phyloP scores from a whole-genome alignment of 2,329 filamentous ascomycete species.

The Westerdykella ornata region DNA sequence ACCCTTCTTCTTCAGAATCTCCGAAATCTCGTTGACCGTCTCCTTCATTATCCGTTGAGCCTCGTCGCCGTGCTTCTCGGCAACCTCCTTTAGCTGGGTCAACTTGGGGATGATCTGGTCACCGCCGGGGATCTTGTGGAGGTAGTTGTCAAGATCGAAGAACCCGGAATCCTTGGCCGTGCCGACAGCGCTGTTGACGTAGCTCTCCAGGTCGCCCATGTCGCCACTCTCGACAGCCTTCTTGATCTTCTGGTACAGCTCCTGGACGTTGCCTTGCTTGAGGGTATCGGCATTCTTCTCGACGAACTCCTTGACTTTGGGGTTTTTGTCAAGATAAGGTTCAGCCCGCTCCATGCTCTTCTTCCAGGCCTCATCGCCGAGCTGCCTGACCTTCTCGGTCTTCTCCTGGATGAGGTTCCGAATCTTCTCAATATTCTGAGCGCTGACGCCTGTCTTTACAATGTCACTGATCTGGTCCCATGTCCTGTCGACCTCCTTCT shows the following conservation, averaged over 20 bases:
- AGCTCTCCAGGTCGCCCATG: slow-evolving; percentile 53
- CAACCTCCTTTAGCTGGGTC: slow-evolving; percentile 57
- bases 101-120: slow-evolving; percentile 60
- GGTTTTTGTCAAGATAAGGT: slow-evolving; percentile 68
- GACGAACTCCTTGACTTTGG: slow-evolving; percentile 64
- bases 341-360: slow-evolving; percentile 65
- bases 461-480: slow-evolving; percentile 62
- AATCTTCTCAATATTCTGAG: slow-evolving; percentile 49
- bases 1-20: slow-evolving; percentile 31
- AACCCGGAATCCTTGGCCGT: slow-evolving; percentile 52
- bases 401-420: slow-evolving; percentile 63
- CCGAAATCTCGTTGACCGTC: slow-evolving; percentile 38
- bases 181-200: slow-evolving; percentile 53
- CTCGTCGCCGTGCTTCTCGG: slow-evolving; percentile 61
- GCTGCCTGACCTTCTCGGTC: slow-evolving; percentile 57
- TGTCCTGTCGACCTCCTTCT: slow-evolving; percentile 67
- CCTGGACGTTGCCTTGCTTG: slow-evolving; percentile 59
- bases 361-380: slow-evolving; percentile 66
- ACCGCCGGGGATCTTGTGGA: slow-evolving; percentile 60
- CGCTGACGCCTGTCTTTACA: slow-evolving; percentile 54
- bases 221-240: slow-evolving; percentile 57
- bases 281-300: slow-evolving; percentile 63
- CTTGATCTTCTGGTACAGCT: slow-evolving; percentile 58
- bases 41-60: slow-evolving; percentile 64
- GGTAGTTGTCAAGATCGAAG: slow-evolving; percentile 53